Base-by-base conservation (phyloP, 176 grass and related monocot species). In the Tuctoria greenei region DNA sequence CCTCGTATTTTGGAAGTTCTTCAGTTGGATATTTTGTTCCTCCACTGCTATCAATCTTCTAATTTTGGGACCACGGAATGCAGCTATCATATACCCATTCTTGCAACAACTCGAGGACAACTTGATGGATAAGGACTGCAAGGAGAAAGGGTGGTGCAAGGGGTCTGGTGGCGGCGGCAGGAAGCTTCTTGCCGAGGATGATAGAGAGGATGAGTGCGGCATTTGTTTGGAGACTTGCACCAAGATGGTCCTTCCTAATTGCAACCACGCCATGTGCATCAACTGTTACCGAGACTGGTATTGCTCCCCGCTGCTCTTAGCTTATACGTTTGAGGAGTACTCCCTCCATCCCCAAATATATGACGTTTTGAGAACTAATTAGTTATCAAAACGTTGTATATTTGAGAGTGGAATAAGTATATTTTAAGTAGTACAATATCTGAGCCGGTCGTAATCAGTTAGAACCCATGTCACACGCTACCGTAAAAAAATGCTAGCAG, bases 251-350 rank as follows among this genome's bases (percentile, higher is more conserved):
- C 88, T 99, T 20, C 91, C 95, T 17, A 88, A 79, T 71, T 98
- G 95, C 91, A 98, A 87, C 73, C 95, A 98, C 66, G 83, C 86
- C 72, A 92, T 98, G 95, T 98, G 95, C 81, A 90, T 99, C 57
- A 95, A 95, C 73, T 99, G 95, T 86, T 99, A 90, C 45, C 86
- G 87, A 43, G 89, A 99, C 78, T 99, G 95, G 95, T 99, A 85
- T 66, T 65, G 27, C 61, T 68, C 35, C 3, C 51, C 24, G 35
- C 10, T 76, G 0, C 81, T 54, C 76, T n/a, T 71, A 51, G 81
- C 76, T 71, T 88, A 76, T 81, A 81, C 50, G 7, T 81, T 84
- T 66, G 57, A 61, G 75, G 36, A 67, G 35, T 57, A 69, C n/a
- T n/a, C n/a, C n/a, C n/a, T n/a, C n/a, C n/a, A n/a, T n/a, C n/a